phyloP scores from a whole-genome alignment of 192 early-diverging fungal species.

The Linnemannia schmuckeri region DNA sequence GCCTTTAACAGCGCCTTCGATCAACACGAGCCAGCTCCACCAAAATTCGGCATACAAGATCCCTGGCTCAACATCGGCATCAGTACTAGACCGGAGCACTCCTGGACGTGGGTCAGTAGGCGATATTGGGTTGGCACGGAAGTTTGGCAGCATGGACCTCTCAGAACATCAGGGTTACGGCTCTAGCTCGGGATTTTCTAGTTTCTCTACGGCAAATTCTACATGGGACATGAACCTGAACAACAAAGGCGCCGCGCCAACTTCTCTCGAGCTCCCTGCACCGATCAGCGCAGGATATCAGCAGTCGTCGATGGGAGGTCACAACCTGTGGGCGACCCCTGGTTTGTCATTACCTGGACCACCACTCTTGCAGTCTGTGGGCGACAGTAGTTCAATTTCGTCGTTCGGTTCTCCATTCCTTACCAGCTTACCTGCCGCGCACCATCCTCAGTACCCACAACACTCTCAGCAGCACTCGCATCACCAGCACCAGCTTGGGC shows the following conservation, averaged over 20 bases:
- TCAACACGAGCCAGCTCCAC: conserved; percentile 9
- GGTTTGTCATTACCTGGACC: conserved; percentile 32
- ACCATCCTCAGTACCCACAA: conserved; percentile 26
- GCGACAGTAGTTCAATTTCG: conserved; percentile 2
- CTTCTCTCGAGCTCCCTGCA: conserved; percentile 25
- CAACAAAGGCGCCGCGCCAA: conserved; percentile 14
- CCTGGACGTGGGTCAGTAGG: conserved; percentile 6
- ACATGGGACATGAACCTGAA: conserved; percentile 40
- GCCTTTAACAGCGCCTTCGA: conserved; percentile 16
- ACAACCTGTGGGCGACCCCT: conserved; percentile 39
- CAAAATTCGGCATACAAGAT: not conserved
- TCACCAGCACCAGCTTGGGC: conserved; percentile 9
- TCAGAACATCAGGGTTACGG: conserved; percentile 24
- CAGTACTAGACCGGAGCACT: conserved; percentile 12
- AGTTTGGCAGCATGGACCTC: conserved; percentile 39
- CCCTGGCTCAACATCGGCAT: conserved; percentile 12
- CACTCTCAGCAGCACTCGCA: conserved; percentile 8
- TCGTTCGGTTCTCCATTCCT: conserved; percentile 43
- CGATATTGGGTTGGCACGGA: conserved; percentile 23
- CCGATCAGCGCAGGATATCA: conserved; percentile 34
- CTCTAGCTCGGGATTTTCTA: conserved; percentile 24
- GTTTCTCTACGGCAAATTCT: conserved; percentile 24
- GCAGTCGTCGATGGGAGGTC: conserved; percentile 25
- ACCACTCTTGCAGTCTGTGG: conserved; percentile 28
- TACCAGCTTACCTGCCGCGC: conserved; percentile 30